A percentile compares a stretch with the other conserved stretches of the same genome.
Conservation (phyloP, 1,284 basidiomycete species). For the Cutaneotrichosporon curvatum region DNA sequence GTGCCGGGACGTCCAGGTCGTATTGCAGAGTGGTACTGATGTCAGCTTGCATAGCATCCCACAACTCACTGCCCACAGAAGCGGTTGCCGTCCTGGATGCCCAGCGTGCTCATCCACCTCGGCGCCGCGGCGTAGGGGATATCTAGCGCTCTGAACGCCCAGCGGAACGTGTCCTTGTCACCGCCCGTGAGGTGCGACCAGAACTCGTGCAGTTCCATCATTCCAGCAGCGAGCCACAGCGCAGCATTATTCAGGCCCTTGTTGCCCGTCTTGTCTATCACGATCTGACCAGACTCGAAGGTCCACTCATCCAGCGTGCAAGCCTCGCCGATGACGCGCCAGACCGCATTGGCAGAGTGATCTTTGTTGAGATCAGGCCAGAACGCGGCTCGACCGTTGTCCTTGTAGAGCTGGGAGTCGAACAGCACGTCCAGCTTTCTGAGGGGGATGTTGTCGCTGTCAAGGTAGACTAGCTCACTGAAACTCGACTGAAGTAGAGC, state of each 20-base stretch:
- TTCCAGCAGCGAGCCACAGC: slow-evolving; percentile 43
- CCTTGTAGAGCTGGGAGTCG: slow-evolving; percentile 37
- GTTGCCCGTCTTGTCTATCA: slow-evolving; percentile 49
- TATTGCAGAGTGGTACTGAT: slow-evolving; percentile 36
- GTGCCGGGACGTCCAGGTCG: slow-evolving; percentile 28
- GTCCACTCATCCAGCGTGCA: slow-evolving; percentile 43
- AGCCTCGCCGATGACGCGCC: slow-evolving; percentile 47
- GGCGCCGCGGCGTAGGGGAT: slow-evolving; percentile 42
- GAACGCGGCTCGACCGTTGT: slow-evolving; percentile 46
- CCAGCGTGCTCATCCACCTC: slow-evolving; percentile 46
- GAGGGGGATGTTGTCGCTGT: slow-evolving; percentile 48
- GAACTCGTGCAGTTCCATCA: slow-evolving; percentile 41
- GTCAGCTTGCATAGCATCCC: background rate
- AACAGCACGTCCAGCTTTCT: slow-evolving; percentile 47
- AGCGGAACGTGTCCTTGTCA: slow-evolving; percentile 49
- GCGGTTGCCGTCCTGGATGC: slow-evolving; percentile 27
- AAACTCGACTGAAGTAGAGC: slow-evolving; percentile 48
- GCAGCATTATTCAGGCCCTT: slow-evolving; percentile 49
- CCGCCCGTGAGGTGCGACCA: slow-evolving; percentile 49
- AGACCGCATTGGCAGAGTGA: slow-evolving; percentile 49
- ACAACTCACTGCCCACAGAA: slow-evolving; percentile 46
- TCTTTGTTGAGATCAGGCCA: slow-evolving; percentile 51
- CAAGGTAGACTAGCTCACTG: slow-evolving; percentile 47
- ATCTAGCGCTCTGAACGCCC: slow-evolving; percentile 47
- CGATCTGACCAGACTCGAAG: slow-evolving; percentile 47